These are phyloP conservation scores for Acrocalymma vagum DNA, from an alignment of 2,329 filamentous ascomycete genomes.

Conservation along the genomic window DNA sequence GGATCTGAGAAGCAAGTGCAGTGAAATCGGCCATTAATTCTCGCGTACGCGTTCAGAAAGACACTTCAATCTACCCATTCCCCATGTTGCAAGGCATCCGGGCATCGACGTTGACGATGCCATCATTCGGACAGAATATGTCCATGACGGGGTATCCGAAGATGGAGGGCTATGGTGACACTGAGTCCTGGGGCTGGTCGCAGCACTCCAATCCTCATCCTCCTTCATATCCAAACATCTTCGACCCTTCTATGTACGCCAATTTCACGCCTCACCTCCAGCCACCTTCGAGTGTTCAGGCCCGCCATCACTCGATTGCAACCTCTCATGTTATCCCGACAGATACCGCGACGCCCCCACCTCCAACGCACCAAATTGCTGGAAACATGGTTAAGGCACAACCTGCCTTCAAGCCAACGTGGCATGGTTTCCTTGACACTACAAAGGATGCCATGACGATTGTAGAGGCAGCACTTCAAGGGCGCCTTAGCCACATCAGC, in stretches of 20 bases:
- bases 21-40: too few relatives aligned
- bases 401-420: slow-evolving; percentile 67
- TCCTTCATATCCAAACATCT: slow-evolving; percentile 33
- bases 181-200: slow-evolving; percentile 42
- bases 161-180: slow-evolving; percentile 40
- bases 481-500: slow-evolving; percentile 76
- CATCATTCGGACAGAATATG: slow-evolving; percentile 44
- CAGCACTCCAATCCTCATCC: slow-evolving; percentile 34
- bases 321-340: slow-evolving; percentile 34
- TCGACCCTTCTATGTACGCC: slow-evolving; percentile 40
- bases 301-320: slow-evolving; percentile 42
- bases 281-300: slow-evolving; percentile 24
- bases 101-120: slow-evolving; percentile 45
- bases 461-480: slow-evolving; percentile 80
- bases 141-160: slow-evolving; percentile 41
- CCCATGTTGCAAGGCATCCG: slow-evolving; percentile 48
- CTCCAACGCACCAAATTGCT: slow-evolving; percentile 34
- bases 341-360: slow-evolving; percentile 38
- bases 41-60: too few relatives aligned
- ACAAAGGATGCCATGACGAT: slow-evolving; percentile 81
- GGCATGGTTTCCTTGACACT: slow-evolving; percentile 71
- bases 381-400: slow-evolving; percentile 46
- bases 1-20: too few relatives aligned
- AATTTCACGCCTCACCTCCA: slow-evolving; percentile 33
- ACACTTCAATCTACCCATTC: too few relatives aligned